Percentiles rank a stretch among this genome's conserved stretches.
Conservation (phyloP, 352 stramenopile species). For the Globisporangium middletonii region DNA sequence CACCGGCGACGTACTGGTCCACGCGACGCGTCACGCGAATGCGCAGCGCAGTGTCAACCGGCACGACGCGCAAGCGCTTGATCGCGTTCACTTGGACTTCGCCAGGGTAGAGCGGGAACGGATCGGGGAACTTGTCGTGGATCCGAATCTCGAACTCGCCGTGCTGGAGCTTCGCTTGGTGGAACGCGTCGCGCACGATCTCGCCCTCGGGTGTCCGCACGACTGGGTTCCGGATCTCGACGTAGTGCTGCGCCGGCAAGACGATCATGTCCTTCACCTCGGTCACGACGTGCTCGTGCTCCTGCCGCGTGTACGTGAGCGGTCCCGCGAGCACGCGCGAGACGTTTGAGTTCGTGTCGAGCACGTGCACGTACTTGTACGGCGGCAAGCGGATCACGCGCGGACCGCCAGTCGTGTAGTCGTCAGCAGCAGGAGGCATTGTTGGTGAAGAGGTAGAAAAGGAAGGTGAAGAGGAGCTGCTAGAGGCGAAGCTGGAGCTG, state of each 20-base stretch:
- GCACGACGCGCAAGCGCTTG: constrained; percentile 48
- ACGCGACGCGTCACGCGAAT: constrained; percentile 60
- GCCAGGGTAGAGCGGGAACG: constrained; percentile 67
- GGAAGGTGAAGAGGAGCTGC: not conserved
- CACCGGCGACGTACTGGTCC: constrained; percentile 42
- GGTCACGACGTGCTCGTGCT: constrained; percentile 71
- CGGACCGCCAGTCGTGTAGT: constrained; percentile 28
- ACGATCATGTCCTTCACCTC: constrained; percentile 69
- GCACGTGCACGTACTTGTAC: constrained; percentile 82
- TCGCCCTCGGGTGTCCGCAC: constrained; percentile 38
- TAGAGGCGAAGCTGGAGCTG: not conserved
- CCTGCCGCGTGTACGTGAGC: constrained; percentile 74
- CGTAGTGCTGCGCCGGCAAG: constrained; percentile 67
- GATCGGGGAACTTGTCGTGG: constrained; percentile 68
- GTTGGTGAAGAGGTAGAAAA: not conserved
- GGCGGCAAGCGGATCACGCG: constrained; percentile 70
- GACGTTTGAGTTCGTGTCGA: constrained; percentile 84
- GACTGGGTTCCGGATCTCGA: constrained; percentile 70
- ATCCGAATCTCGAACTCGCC: constrained; percentile 75
- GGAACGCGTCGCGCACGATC: constrained; percentile 55
- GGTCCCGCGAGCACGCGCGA: constrained; percentile 70
- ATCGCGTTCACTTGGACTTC: constrained; percentile 58
- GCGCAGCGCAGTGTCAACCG: constrained; percentile 53
- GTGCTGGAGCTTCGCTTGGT: constrained; percentile 74
- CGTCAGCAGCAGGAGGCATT: constrained; percentile 5